A percentile compares a stretch with the other conserved stretches of the same genome.
phyloP scores from a whole-genome alignment of 148 eudicot species.

The Rhododendron simsii region DNA sequence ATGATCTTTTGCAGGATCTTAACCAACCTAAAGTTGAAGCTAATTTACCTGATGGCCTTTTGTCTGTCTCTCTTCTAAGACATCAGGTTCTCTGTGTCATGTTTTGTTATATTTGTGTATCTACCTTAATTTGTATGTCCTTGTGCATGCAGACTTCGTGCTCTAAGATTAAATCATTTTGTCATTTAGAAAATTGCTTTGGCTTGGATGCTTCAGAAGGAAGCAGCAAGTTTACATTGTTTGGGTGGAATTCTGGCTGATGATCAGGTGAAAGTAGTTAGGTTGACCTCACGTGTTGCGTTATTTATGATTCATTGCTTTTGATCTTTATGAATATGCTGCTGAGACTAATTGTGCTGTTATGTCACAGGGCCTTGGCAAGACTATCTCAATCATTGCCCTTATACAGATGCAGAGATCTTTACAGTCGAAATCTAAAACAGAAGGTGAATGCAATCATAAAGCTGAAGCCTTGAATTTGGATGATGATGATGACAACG shows the following conservation, averaged over 20 bases:
- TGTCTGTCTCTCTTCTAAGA: conserved; percentile 77
- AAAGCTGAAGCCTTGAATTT: conserved; percentile 65
- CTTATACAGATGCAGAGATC: conserved; percentile 68
- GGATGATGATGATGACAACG: conserved; percentile 69
- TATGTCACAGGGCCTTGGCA: conserved; percentile 85
- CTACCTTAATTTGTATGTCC: not conserved
- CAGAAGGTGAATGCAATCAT: conserved; percentile 29
- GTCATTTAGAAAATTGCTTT: conserved; percentile 80
- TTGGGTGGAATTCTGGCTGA: conserved; percentile 96
- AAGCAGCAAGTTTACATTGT: conserved; percentile 62
- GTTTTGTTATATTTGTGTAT: conserved; percentile 9
- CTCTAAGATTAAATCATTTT: conserved; percentile 5
- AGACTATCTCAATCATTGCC: conserved; percentile 89
- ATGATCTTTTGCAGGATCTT: conserved; percentile 61
- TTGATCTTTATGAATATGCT: not conserved
- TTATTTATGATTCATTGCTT: not conserved
- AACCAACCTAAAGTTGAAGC: conserved; percentile 66
- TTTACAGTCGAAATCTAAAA: conserved; percentile 49
- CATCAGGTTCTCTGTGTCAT: conserved; percentile 63
- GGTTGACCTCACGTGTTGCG: not conserved
- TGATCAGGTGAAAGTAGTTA: conserved; percentile 68
- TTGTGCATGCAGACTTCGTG: not conserved
- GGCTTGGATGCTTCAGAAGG: conserved; percentile 95
- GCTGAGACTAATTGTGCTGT: conserved; percentile 11
- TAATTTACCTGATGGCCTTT: conserved; percentile 56